A percentile compares a stretch with the other conserved stretches of the same genome.
phyloP scores from a whole-genome alignment of 495 filamentous ascomycete species.

The Aspergillus mulundensis region DNA sequence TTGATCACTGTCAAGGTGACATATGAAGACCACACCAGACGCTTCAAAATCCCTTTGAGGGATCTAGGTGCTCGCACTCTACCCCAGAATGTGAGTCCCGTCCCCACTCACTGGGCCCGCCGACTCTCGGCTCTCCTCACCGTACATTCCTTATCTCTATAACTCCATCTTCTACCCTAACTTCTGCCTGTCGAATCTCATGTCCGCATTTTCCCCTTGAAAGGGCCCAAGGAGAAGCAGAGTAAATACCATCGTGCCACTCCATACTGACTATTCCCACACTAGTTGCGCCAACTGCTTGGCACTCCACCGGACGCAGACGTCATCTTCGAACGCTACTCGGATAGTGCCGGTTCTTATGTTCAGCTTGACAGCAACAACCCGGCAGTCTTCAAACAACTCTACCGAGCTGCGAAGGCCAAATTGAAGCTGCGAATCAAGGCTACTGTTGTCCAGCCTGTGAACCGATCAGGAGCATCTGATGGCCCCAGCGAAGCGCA shows the following conservation, averaged over 20 bases:
- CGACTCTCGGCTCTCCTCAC: conserved; percentile 9
- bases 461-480: conserved; percentile 10
- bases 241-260: background rate
- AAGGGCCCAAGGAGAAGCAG: background rate
- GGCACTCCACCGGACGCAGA: conserved; percentile 61
- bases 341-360: conserved; percentile 83
- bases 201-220: background rate
- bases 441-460: conserved; percentile 45
- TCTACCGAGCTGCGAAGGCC: conserved; percentile 94
- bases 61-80: conserved; percentile 76
- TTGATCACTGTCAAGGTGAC: conserved; percentile 82
- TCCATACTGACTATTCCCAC: conserved; percentile 11
- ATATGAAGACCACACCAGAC: conserved; percentile 65
- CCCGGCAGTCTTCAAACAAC: conserved; percentile 85
- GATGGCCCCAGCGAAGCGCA: conserved; percentile 10
- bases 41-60: conserved; percentile 84
- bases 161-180: conserved; percentile 17
- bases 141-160: conserved; percentile 7
- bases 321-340: conserved; percentile 88
- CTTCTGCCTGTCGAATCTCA: background rate
- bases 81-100: conserved; percentile 72
- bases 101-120: conserved; percentile 37
- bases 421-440: conserved; percentile 95
- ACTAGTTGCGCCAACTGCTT: conserved; percentile 72
- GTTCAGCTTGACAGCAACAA: conserved; percentile 76